Evolutionary conservation across 2,329 filamentous ascomycete species (phyloP).

Genomic region (Keithomyces neogunnii): DNA sequence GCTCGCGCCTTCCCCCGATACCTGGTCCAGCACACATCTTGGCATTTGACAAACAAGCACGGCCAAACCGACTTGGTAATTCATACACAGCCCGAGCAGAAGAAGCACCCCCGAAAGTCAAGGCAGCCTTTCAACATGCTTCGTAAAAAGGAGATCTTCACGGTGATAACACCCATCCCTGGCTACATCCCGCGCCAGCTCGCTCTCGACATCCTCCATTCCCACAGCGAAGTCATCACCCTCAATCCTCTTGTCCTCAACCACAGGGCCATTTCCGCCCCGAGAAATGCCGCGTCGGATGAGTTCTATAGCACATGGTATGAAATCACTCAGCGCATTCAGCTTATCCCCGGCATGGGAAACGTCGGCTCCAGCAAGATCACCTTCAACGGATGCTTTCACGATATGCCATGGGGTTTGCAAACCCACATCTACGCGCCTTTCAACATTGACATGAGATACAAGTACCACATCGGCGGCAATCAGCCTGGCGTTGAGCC

Average conservation of each 20-base stretch:
- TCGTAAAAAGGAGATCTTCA: conserved; percentile 57
- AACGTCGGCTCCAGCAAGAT: conserved; percentile 57
- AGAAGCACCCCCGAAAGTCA: too few species aligned
- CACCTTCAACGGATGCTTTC: conserved; percentile 63
- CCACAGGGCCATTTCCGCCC: conserved; percentile 56
- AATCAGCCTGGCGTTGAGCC: conserved; percentile 60
- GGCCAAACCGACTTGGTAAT: background rate
- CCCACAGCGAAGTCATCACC: conserved; percentile 62
- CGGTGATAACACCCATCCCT: conserved; percentile 62
- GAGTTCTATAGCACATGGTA: conserved; percentile 70
- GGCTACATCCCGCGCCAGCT: conserved; percentile 62
- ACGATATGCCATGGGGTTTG: conserved; percentile 63
- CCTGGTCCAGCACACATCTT: too few species aligned
- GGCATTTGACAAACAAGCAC: too few species aligned
- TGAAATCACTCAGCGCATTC: conserved; percentile 61
- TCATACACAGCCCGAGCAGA: too few species aligned
- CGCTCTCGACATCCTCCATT: conserved; percentile 64
- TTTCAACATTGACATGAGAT: conserved; percentile 56
- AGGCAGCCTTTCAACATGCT: conserved; percentile 31
- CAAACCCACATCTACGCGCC: conserved; percentile 66
- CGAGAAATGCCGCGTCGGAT: conserved; percentile 58
- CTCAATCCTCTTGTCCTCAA: conserved; percentile 60
- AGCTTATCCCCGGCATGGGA: conserved; percentile 58
- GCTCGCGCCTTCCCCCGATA: too few species aligned
- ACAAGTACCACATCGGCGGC: conserved; percentile 59